Percentiles rank a stretch among this genome's conserved stretches.
Evolutionary conservation across 2,329 filamentous ascomycete genomes (phyloP).

Genomic region (Amauroascus verrucosus): DNA sequence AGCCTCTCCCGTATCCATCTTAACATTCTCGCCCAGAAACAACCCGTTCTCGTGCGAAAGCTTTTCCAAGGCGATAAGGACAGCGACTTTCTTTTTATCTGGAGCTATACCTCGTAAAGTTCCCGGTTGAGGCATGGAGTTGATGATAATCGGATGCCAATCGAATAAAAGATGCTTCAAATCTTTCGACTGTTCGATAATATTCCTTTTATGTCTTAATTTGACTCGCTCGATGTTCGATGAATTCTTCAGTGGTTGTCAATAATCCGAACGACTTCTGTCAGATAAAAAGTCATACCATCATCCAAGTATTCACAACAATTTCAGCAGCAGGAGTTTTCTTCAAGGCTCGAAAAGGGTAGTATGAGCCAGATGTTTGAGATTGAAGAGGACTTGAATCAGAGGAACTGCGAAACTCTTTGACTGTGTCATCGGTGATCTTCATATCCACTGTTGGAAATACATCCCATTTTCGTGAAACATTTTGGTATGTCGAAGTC

Average conservation of each 20-base stretch:
- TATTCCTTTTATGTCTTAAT: background rate
- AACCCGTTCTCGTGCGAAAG: background rate
- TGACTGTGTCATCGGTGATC: background rate
- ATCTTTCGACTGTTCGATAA: background rate
- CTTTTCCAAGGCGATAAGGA: background rate
- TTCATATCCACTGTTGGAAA: background rate
- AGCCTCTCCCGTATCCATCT: background rate
- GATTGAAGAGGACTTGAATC: background rate
- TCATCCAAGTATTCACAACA: background rate
- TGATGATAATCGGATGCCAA: background rate
- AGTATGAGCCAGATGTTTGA: background rate
- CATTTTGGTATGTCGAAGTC: background rate
- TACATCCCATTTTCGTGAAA: background rate
- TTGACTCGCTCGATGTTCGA: conserved; percentile 1
- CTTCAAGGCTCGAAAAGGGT: background rate
- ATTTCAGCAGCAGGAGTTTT: background rate
- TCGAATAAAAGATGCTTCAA: background rate
- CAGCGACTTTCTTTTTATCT: background rate
- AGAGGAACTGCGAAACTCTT: background rate
- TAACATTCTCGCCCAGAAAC: background rate
- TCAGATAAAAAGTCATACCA: background rate
- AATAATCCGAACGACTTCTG: background rate
- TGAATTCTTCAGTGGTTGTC: background rate
- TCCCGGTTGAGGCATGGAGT: background rate
- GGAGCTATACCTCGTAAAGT: background rate